A percentile compares a stretch with the other conserved stretches of the same genome.
These are phyloP conservation scores for Phytophthora litchii DNA, from an alignment of 352 stramenopile genomes.

Conservation along the genomic window DNA sequence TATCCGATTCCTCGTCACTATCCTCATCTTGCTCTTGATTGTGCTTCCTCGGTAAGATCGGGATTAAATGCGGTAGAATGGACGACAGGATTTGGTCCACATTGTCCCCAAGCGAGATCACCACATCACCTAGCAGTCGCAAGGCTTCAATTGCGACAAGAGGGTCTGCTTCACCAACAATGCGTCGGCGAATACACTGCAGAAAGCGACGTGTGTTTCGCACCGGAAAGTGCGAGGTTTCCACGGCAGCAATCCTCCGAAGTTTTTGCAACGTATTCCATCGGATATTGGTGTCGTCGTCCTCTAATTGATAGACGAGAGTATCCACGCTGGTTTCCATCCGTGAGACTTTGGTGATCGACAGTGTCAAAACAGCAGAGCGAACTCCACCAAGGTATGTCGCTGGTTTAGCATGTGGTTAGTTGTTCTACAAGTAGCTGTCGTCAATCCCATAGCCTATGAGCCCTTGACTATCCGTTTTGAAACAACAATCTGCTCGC, in stretches of 20 bases:
- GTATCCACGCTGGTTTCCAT: conserved; percentile 73
- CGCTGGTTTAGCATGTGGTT: conserved; percentile 24
- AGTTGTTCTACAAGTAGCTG: conserved; percentile 10
- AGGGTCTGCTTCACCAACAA: conserved; percentile 45
- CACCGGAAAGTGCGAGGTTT: conserved; percentile 68
- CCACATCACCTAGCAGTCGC: conserved; percentile 65
- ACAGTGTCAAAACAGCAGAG: conserved; percentile 17
- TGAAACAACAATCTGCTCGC: conserved; percentile 24
- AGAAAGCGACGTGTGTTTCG: conserved; percentile 77
- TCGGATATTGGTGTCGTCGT: conserved; percentile 62
- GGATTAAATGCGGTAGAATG: conserved; percentile 71
- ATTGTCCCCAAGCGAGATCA: conserved; percentile 64
- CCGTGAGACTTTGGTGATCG: neutral
- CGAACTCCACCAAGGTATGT: conserved; percentile 20
- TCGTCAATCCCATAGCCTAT: conserved; percentile 15
- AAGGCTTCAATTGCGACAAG: conserved; percentile 58
- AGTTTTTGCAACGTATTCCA: conserved; percentile 65
- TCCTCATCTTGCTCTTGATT: conserved; percentile 17
- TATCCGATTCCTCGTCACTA: conserved; percentile 17
- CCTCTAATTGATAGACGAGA: conserved; percentile 82
- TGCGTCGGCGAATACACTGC: conserved; percentile 66
- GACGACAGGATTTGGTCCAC: conserved; percentile 73
- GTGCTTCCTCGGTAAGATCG: conserved; percentile 37
- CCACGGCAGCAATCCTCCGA: conserved; percentile 67
- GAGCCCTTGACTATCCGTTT: conserved; percentile 28